Conservation (phyloP, 106 monocot genomes). For the Acanthochlamys bracteata region DNA sequence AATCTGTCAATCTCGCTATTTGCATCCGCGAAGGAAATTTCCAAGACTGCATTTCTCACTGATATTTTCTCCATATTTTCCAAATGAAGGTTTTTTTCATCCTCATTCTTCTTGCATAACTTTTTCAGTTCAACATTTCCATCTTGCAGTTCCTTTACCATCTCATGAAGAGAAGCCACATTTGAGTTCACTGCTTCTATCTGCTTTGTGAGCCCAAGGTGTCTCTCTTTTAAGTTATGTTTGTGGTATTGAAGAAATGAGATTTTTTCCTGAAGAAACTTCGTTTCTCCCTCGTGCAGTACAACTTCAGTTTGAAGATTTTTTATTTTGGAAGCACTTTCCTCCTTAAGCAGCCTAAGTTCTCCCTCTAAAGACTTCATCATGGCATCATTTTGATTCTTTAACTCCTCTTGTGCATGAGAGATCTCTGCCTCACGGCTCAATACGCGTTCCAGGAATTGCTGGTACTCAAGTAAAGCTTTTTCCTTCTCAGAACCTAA, state of each 20-base stretch:
- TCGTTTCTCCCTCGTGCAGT: not conserved
- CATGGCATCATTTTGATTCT: slow-evolving; percentile 52
- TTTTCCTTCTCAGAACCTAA: slow-evolving; percentile 51
- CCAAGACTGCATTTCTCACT: slow-evolving; percentile 41
- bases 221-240: slow-evolving; percentile 22
- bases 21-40: slow-evolving; percentile 48
- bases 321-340: slow-evolving; percentile 12
- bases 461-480: slow-evolving; percentile 36
- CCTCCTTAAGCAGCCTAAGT: slow-evolving; percentile 28
- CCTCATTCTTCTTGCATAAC: slow-evolving; percentile 30
- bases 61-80: slow-evolving; percentile 41
- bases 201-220: slow-evolving; percentile 29
- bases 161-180: slow-evolving; percentile 32
- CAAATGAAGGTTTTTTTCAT: slow-evolving; percentile 35
- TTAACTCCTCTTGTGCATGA: slow-evolving; percentile 23
- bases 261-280: not conserved
- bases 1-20: slow-evolving; percentile 47
- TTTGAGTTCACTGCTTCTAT: slow-evolving; percentile 27
- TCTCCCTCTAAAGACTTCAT: slow-evolving; percentile 39
- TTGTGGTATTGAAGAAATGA: slow-evolving; percentile 31
- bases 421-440: slow-evolving; percentile 52
- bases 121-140: slow-evolving; percentile 37
- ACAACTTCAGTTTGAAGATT: not conserved
- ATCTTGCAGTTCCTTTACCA: slow-evolving; percentile 40
- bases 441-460: slow-evolving; percentile 34